Evolutionary conservation across 495 filamentous ascomycete species (phyloP).

Genomic region (Xylaria venustula): DNA sequence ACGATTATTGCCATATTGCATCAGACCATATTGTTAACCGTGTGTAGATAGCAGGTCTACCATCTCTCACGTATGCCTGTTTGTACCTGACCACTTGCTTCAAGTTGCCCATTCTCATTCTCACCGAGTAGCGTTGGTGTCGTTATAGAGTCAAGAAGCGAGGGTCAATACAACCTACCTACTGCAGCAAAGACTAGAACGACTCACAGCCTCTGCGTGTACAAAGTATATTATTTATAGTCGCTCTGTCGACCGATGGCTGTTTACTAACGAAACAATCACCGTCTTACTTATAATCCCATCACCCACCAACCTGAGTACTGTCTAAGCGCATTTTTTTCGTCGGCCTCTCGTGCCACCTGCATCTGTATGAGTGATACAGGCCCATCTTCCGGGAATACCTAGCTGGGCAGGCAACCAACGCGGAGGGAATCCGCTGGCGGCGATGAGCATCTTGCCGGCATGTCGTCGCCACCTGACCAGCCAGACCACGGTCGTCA

Average conservation of each 20-base stretch:
- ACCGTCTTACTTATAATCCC: no score
- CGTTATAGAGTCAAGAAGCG: background rate
- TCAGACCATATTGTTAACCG: background rate
- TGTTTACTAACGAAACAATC: no score
- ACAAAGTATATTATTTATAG: no score
- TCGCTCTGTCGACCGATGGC: no score
- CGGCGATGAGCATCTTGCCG: background rate
- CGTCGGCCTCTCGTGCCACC: background rate
- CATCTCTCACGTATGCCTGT: background rate
- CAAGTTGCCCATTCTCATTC: background rate
- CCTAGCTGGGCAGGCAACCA: slow-evolving; percentile 24
- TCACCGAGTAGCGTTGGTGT: background rate
- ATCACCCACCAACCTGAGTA: no score
- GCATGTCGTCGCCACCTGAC: slow-evolving; percentile 22
- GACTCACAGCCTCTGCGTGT: no score
- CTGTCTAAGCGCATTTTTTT: background rate
- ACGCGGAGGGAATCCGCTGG: slow-evolving; percentile 31
- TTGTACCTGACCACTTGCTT: no score
- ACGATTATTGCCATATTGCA: background rate
- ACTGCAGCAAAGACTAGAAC: no score
- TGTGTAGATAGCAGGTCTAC: background rate
- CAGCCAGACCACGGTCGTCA: slow-evolving; percentile 1
- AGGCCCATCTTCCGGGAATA: slow-evolving; percentile 64
- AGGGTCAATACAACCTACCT: no score
- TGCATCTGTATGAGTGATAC: slow-evolving; percentile 18